Evolutionary conservation across 179 eudicot species (phyloP).

Genomic region (Gypsophila paniculata): DNA sequence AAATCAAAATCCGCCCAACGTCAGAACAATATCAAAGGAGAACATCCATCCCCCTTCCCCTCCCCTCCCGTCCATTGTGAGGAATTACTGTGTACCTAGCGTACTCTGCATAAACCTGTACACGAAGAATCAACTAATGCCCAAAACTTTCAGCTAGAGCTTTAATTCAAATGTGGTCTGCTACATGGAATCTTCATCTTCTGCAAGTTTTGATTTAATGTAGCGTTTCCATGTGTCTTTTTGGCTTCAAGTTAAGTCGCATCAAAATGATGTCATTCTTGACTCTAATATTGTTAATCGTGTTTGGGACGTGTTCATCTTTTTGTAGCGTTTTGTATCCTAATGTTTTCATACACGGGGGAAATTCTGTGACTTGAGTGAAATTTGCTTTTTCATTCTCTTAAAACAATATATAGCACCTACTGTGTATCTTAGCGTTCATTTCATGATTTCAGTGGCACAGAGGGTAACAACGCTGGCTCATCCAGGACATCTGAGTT

Average conservation of each 20-base stretch:
- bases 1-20: too few species aligned
- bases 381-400: neutral
- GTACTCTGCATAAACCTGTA: neutral
- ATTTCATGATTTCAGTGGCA: conserved; percentile 45
- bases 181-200: conserved; percentile 6
- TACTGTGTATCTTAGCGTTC: neutral
- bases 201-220: neutral
- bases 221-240: conserved; percentile 2
- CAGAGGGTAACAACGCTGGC: conserved; percentile 40
- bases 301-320: neutral
- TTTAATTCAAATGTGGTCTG: conserved; percentile 6
- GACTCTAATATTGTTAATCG: conserved; percentile 4
- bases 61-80: neutral
- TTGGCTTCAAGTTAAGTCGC: conserved; percentile 12
- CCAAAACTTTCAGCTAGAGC: conserved; percentile 4
- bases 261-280: conserved; percentile 15
- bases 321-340: neutral
- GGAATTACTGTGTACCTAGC: neutral
- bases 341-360: conserved; percentile 8
- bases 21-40: too few species aligned
- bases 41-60: too few species aligned
- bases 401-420: neutral
- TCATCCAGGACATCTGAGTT: conserved; percentile 48
- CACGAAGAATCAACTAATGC: conserved; percentile 17
- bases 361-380: neutral